phyloP scores from a whole-genome alignment of 2,329 filamentous ascomycete genomes.

The Xylariaceae sp. region DNA sequence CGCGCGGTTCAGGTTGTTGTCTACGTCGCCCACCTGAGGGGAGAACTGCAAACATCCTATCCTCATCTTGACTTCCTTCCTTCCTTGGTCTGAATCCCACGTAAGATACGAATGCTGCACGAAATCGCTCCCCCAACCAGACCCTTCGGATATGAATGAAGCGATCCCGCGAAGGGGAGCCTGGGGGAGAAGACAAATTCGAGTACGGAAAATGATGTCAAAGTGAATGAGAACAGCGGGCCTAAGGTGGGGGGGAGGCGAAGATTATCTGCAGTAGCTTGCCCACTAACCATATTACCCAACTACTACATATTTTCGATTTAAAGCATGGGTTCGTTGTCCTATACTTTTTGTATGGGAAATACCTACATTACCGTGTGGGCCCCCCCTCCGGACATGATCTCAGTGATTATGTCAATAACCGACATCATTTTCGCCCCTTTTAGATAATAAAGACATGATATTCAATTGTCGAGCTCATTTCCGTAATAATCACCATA shows the following conservation, averaged over 20 bases:
- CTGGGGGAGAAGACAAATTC: not conserved
- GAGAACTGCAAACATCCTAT: slow-evolving; percentile 70
- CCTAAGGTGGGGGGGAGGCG: not conserved
- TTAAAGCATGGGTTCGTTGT: too few species aligned
- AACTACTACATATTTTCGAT: too few species aligned
- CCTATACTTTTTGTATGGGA: too few species aligned
- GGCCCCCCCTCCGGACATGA: too few species aligned
- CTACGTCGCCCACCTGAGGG: slow-evolving; percentile 64
- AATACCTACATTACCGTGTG: too few species aligned
- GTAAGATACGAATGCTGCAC: not conserved
- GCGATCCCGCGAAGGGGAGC: not conserved
- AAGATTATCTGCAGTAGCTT: not conserved
- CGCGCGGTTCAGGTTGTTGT: slow-evolving; percentile 67
- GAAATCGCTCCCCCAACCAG: not conserved
- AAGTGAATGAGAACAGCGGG: not conserved
- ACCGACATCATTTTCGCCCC: too few species aligned
- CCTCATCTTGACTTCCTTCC: slow-evolving; percentile 38
- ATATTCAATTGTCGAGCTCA: too few species aligned
- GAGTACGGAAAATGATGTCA: not conserved
- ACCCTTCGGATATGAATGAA: too few species aligned
- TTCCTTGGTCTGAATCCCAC: not conserved
- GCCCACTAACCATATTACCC: too few species aligned
- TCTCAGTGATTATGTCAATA: too few species aligned
- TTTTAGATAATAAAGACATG: too few species aligned
- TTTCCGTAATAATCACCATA: too few species aligned